Percentiles rank a stretch among this genome's conserved stretches.
These are phyloP conservation scores for Metschnikowia drakensbergensis DNA, from an alignment of 805 yeast genomes.

Conservation along the genomic window DNA sequence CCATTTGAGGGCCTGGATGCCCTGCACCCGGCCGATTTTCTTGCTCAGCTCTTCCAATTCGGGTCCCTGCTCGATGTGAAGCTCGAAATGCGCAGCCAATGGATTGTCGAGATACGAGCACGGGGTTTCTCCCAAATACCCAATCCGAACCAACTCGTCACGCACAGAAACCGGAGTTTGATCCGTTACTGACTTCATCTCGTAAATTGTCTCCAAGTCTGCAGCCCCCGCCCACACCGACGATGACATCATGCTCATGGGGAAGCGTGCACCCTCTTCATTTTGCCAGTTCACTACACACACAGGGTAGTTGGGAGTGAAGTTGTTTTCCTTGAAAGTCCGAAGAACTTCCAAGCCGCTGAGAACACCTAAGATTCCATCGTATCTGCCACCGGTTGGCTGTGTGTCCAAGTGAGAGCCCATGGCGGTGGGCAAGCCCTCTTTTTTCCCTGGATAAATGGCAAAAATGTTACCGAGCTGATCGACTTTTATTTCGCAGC, in stretches of 20 bases:
- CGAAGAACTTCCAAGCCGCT: slow-evolving; percentile 64
- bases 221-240: slow-evolving; percentile 61
- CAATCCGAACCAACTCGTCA: slow-evolving; percentile 56
- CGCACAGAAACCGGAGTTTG: slow-evolving; percentile 43
- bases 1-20: slow-evolving; percentile 69
- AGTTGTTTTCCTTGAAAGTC: slow-evolving; percentile 56
- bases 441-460: slow-evolving; percentile 50
- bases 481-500: slow-evolving; percentile 58
- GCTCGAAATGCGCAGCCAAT: slow-evolving; percentile 65
- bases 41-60: slow-evolving; percentile 53
- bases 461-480: slow-evolving; percentile 69
- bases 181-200: slow-evolving; percentile 53
- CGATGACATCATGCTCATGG: slow-evolving; percentile 63
- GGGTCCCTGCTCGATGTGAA: slow-evolving; percentile 79
- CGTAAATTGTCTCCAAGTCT: slow-evolving; percentile 46
- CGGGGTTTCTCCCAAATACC: slow-evolving; percentile 52
- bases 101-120: slow-evolving; percentile 51
- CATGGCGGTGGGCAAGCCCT: slow-evolving; percentile 55
- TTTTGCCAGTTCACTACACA: slow-evolving; percentile 69
- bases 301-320: slow-evolving; percentile 61
- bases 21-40: slow-evolving; percentile 61
- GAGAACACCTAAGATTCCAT: slow-evolving; percentile 67
- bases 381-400: slow-evolving; percentile 76
- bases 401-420: slow-evolving; percentile 77
- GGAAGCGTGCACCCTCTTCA: slow-evolving; percentile 77